Percentiles rank a stretch among this genome's conserved stretches.
Conservation (phyloP, 2,329 filamentous ascomycete species). For the Xylaria digitata region DNA sequence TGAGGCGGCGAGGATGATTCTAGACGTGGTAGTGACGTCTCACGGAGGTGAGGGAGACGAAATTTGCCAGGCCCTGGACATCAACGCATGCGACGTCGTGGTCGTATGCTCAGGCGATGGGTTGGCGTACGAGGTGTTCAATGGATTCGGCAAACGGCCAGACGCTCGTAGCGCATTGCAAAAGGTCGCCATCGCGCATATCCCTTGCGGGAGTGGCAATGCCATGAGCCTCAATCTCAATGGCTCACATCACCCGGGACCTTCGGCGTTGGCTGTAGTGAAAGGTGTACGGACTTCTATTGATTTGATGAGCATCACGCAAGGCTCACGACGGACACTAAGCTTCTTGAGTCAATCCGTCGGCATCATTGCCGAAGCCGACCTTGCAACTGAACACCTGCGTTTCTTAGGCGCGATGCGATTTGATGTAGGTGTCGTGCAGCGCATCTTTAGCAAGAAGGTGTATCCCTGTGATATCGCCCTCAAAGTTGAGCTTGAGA, state of each 20-base stretch:
- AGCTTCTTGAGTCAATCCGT: slow-evolving; percentile 93
- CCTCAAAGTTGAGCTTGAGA: slow-evolving; percentile 81
- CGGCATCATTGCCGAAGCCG: slow-evolving; percentile 89
- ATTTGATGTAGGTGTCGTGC: slow-evolving; percentile 87
- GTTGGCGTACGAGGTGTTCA: slow-evolving; percentile 92
- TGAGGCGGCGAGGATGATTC: slow-evolving; percentile 78
- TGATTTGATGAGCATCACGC: slow-evolving; percentile 88
- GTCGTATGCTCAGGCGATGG: slow-evolving; percentile 94
- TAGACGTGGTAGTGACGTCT: slow-evolving; percentile 79
- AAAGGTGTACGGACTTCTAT: slow-evolving; percentile 88
- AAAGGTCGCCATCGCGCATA: slow-evolving; percentile 83
- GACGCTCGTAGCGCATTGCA: slow-evolving; percentile 80
- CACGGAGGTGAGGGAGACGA: slow-evolving; percentile 81
- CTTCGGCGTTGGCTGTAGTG: slow-evolving; percentile 84
- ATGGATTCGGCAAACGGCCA: slow-evolving; percentile 81
- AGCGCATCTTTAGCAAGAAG: slow-evolving; percentile 78
- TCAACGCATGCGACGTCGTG: slow-evolving; percentile 84
- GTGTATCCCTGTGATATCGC: slow-evolving; percentile 91
- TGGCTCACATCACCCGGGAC: slow-evolving; percentile 78
- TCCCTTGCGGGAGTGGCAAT: slow-evolving; percentile 95
- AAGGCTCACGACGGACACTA: slow-evolving; percentile 77
- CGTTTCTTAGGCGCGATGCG: slow-evolving; percentile 91
- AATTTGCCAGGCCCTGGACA: slow-evolving; percentile 79
- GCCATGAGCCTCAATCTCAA: slow-evolving; percentile 91
- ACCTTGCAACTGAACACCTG: slow-evolving; percentile 89